Conservation (phyloP, 2,329 filamentous ascomycete species). For the Aureobasidium sp. region DNA sequence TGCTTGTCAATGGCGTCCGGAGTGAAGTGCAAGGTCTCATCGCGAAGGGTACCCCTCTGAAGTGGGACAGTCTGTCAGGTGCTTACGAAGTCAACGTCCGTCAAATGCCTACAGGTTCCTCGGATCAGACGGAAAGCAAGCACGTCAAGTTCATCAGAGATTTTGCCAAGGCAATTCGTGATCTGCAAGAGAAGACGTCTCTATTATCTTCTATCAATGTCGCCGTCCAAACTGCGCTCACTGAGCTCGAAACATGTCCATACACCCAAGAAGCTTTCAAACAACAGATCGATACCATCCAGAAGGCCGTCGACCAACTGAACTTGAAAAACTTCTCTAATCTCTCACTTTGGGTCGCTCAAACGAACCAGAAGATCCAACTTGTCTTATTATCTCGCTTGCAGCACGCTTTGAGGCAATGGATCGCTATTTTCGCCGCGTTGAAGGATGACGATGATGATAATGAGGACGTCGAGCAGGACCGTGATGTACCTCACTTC, state of each 20-base stretch:
- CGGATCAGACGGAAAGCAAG: constrained; percentile 68
- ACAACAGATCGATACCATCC: constrained; percentile 73
- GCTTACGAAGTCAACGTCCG: constrained; percentile 86
- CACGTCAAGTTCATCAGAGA: constrained; percentile 96
- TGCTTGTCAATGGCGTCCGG: constrained; percentile 82
- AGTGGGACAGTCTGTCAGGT: constrained; percentile 98
- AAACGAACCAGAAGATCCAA: constrained; percentile 82
- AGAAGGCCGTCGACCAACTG: constrained; percentile 89
- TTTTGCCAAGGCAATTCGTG: constrained; percentile 78
- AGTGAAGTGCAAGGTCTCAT: constrained; percentile 83
- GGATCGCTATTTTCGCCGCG: constrained; percentile 79
- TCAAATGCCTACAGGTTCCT: constrained; percentile 50
- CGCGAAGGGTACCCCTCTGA: constrained; percentile 76
- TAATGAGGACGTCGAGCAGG: constrained; percentile 29
- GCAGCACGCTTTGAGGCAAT: constrained; percentile 74
- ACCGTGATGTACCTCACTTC: constrained; percentile 56
- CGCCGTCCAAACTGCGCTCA: constrained; percentile 72
- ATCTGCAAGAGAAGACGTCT: constrained; percentile 80
- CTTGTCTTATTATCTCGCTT: constrained; percentile 71
- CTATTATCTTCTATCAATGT: constrained; percentile 71
- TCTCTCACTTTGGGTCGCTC: constrained; percentile 78
- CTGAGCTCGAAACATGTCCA: constrained; percentile 74
- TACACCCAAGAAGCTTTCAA: constrained; percentile 79
- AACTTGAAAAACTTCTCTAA: constrained; percentile 97
- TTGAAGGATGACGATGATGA: constrained; percentile 28